phyloP scores from a whole-genome alignment of 257 asterid genomes.

The Solanum lycopersicoides region DNA sequence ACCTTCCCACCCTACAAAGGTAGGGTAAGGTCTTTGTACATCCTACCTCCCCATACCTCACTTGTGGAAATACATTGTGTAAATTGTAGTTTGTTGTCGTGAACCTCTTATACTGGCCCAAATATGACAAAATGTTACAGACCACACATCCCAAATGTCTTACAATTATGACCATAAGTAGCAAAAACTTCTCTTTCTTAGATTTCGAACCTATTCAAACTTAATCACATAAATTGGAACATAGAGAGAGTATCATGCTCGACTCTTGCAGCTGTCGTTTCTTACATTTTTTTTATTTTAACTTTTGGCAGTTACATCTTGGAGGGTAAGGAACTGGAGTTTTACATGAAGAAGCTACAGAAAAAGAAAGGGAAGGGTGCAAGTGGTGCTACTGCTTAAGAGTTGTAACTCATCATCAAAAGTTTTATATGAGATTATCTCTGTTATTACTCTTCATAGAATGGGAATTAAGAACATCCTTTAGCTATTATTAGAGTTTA shows the following conservation, averaged over 20 bases:
- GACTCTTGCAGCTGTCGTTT: background rate
- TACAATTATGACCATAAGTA: background rate
- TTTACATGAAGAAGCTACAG: slow-evolving; percentile 21
- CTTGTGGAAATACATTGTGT: background rate
- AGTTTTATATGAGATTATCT: background rate
- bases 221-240: background rate
- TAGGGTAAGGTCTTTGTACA: background rate
- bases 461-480: background rate
- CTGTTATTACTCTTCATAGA: background rate
- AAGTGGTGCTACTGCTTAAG: slow-evolving; percentile 15
- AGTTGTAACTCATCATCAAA: background rate
- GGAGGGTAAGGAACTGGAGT: slow-evolving; percentile 30
- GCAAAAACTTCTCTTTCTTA: background rate
- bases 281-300: background rate
- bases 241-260: background rate
- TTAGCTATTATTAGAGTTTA: background rate
- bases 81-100: background rate
- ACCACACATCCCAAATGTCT: background rate
- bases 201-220: background rate
- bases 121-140: background rate
- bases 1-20: background rate
- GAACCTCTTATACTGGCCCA: background rate
- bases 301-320: slow-evolving; percentile 16
- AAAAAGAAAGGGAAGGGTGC: slow-evolving; percentile 33
- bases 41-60: background rate